phyloP scores from a whole-genome alignment of 2,329 filamentous ascomycete genomes.

The Cladosporium sp. region DNA sequence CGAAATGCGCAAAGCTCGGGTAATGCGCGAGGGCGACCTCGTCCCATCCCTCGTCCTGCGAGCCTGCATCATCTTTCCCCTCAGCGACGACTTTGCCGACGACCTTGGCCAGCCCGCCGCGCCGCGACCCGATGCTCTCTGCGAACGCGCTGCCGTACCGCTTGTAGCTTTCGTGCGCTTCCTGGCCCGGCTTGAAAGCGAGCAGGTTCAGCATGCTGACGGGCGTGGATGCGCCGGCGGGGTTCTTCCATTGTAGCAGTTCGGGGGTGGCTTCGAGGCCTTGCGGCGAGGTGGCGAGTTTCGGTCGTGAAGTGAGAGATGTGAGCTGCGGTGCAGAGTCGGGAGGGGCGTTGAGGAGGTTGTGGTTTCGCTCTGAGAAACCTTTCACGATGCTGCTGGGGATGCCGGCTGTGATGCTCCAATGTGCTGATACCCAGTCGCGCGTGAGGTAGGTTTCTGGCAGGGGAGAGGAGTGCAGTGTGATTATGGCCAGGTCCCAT shows the following conservation, averaged over 20 bases:
- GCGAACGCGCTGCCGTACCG: conserved; percentile 55
- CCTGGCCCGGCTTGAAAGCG: conserved; percentile 49
- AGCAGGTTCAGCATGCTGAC: conserved; percentile 63
- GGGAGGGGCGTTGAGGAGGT: conserved; percentile 35
- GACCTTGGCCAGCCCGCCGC: conserved; percentile 58
- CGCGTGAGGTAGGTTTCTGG: conserved; percentile 20
- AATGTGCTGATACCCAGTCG: conserved; percentile 27
- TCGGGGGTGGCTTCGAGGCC: conserved; percentile 53
- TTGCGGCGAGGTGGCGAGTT: conserved; percentile 38
- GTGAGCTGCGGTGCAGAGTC: conserved; percentile 36
- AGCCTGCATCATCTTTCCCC: conserved; percentile 20
- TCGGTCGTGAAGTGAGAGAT: conserved; percentile 26
- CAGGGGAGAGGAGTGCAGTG: conserved; percentile 28
- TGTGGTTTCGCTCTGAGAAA: conserved; percentile 30
- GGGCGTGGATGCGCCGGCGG: conserved; percentile 27
- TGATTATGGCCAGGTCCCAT: conserved; percentile 49
- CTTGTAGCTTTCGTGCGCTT: conserved; percentile 49
- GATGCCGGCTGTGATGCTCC: conserved; percentile 39
- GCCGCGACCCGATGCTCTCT: conserved; percentile 43
- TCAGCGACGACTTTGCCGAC: conserved; percentile 53
- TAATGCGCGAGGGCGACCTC: conserved; percentile 64
- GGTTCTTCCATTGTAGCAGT: conserved; percentile 48
- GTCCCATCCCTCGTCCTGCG: conserved; percentile 46
- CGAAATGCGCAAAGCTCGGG: conserved; percentile 58
- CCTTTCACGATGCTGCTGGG: conserved; percentile 36